Base-by-base conservation (phyloP, 129 eudicot genomes). In the Flaveria ramosissima region DNA sequence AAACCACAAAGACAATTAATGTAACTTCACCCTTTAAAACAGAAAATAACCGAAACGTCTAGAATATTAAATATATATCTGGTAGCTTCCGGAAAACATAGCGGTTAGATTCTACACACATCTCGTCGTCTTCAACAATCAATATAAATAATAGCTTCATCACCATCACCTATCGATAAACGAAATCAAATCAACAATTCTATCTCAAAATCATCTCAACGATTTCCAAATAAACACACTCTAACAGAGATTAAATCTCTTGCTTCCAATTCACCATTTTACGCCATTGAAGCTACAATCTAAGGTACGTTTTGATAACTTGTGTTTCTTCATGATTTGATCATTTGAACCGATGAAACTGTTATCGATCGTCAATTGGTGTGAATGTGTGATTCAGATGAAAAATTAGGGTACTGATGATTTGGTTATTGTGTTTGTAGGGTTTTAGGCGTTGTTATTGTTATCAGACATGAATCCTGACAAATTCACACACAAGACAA, bases 401-500 rank as follows among this genome's bases (percentile, higher is more conserved):
- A 45, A 45, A 45, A 9, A 1, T 45, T 45, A 45, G 14, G 61
- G 23, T 50, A 3, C 4, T 42, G 19, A 23, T 60, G 26, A 14
- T 43, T 43, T 43, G 21, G 21, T 26, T 36, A 46, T 62, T 78
- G 62, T 78, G 77, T 46, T 17, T 75, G 32, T 32, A 66, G 80
- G 63, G 17, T 43, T 45, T 23, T 64, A 64, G 2, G 59, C 16
- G 16, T 36, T 30, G 16, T 19, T 9, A 45, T 36, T 32, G 16
- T 17, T 6, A 57, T 80, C 26, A 13, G 41, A 16, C 1, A 92
- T 94, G 99, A 91, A 91, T 88, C 96, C 92, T 63, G 98, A 89
- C 51, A 91, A 89, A 68, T 91, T 87, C 70, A 94, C 99, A 3
- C 93, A 94, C 94, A 91, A 94, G 88, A 91, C 99, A 70, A 91